These are phyloP conservation scores for Aspergillus tamarii DNA, from an alignment of 2,329 filamentous ascomycete genomes.

Conservation along the genomic window DNA sequence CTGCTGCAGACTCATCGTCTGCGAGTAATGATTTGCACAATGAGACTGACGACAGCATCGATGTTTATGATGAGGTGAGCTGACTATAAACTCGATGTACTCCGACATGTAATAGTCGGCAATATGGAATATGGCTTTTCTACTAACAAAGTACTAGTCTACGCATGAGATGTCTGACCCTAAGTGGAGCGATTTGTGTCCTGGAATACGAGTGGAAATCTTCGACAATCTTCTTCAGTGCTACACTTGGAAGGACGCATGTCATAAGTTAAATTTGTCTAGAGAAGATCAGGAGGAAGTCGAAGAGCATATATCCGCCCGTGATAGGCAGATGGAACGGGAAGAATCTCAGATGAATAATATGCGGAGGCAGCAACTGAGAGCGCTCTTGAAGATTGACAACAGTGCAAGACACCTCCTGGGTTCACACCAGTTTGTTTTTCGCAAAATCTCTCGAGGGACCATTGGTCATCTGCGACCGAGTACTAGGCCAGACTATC, in stretches of 20 bases:
- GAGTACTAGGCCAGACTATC: conserved; percentile 24
- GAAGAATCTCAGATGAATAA: conserved; percentile 33
- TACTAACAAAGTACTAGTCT: conserved; percentile 6
- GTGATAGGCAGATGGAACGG: conserved; percentile 30
- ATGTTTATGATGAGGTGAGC: conserved; percentile 16
- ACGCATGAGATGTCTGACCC: conserved; percentile 19
- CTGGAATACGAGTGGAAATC: conserved; percentile 40
- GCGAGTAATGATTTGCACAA: conserved; percentile 12
- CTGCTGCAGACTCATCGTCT: not conserved
- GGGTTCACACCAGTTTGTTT: conserved; percentile 33
- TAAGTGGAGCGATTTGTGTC: conserved; percentile 38
- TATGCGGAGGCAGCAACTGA: conserved; percentile 42
- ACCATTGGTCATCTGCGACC: conserved; percentile 18
- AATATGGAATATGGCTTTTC: not conserved
- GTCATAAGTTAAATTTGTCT: conserved; percentile 30
- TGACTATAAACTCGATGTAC: not conserved
- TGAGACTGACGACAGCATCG: conserved; percentile 5
- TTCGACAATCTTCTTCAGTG: conserved; percentile 33
- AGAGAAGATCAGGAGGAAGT: conserved; percentile 26
- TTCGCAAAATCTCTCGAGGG: conserved; percentile 29
- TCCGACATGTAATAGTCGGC: not conserved
- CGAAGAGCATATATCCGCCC: conserved; percentile 17
- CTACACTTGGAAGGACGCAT: conserved; percentile 25
- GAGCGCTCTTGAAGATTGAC: conserved; percentile 35
- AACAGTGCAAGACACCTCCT: conserved; percentile 31